Conservation (phyloP, 2,329 filamentous ascomycete species). For the Neocucurbitaria cava region DNA sequence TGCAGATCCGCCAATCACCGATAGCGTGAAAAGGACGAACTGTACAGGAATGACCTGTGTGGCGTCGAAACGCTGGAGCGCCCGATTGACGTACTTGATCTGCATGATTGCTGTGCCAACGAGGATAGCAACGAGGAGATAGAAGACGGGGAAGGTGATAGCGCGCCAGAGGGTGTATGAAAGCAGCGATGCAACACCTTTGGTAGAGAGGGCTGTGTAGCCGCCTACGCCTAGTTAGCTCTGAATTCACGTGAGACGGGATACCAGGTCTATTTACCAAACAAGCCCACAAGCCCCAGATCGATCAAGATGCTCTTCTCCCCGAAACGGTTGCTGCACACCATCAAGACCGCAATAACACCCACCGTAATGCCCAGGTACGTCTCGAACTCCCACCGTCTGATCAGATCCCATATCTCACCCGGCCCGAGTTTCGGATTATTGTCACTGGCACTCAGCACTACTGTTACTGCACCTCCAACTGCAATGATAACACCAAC, state of each 20-base stretch:
- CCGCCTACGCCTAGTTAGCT: conserved; percentile 63
- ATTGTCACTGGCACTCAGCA: conserved; percentile 85
- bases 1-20: conserved; percentile 92
- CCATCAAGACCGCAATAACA: conserved; percentile 80
- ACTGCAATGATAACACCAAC: conserved; percentile 89
- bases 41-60: conserved; percentile 98
- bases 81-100: conserved; percentile 93
- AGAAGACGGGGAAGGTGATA: conserved; percentile 91
- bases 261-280: conserved; percentile 66
- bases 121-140: conserved; percentile 80
- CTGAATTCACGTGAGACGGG: neutral
- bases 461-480: conserved; percentile 86
- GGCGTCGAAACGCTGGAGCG: conserved; percentile 90
- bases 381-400: conserved; percentile 85
- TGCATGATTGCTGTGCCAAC: conserved; percentile 91
- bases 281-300: conserved; percentile 88
- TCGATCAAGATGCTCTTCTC: conserved; percentile 88
- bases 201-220: conserved; percentile 96
- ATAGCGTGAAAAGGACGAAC: conserved; percentile 95
- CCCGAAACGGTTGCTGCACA: conserved; percentile 84
- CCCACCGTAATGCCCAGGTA: conserved; percentile 80
- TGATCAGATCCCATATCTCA: conserved; percentile 89
- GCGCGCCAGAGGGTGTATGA: conserved; percentile 89
- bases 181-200: conserved; percentile 93
- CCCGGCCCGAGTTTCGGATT: conserved; percentile 91